Percentiles rank a stretch among this genome's conserved stretches.
phyloP scores from a whole-genome alignment of 805 yeast species.

The Teunomyces funiuensis region DNA sequence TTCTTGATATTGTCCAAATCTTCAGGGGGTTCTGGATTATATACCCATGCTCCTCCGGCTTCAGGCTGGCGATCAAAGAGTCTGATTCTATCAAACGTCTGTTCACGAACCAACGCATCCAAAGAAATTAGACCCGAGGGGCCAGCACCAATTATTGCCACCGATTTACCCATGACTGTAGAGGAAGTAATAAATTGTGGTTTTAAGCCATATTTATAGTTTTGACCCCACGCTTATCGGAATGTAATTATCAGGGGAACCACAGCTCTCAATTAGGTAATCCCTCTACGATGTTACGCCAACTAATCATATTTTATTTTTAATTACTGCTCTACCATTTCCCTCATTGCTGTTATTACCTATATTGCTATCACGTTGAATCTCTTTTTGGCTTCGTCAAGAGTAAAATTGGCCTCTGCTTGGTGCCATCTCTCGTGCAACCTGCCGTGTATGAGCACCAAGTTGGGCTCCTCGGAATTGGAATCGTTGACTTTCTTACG shows the following conservation, averaged over 20 bases:
- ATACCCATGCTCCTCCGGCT: slow-evolving; percentile 24
- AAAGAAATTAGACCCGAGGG: slow-evolving; percentile 24
- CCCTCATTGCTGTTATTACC: too few relatives aligned
- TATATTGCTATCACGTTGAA: slow-evolving; percentile 3
- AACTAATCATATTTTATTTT: too few relatives aligned
- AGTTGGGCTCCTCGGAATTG: slow-evolving; percentile 36
- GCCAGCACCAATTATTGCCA: slow-evolving; percentile 27
- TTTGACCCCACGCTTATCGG: neutral
- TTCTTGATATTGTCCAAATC: slow-evolving; percentile 14
- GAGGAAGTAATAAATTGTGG: neutral
- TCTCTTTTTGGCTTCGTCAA: slow-evolving; percentile 25
- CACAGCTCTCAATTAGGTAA: slow-evolving; percentile 4
- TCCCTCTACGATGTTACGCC: too few relatives aligned
- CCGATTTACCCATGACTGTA: slow-evolving; percentile 8
- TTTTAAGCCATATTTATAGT: neutral
- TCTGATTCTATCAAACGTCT: slow-evolving; percentile 14
- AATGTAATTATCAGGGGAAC: neutral
- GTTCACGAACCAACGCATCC: slow-evolving; percentile 19
- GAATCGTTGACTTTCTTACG: slow-evolving; percentile 33
- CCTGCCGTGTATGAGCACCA: slow-evolving; percentile 39
- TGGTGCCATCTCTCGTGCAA: slow-evolving; percentile 45
- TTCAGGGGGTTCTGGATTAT: slow-evolving; percentile 19
- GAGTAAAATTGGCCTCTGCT: slow-evolving; percentile 16
- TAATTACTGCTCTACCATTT: too few relatives aligned
- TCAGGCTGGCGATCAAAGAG: slow-evolving; percentile 19